A percentile compares a stretch with the other conserved stretches of the same genome.
Evolutionary conservation across 2,329 filamentous ascomycete genomes (phyloP).

Genomic region (Emmonsiellopsis sp.): DNA sequence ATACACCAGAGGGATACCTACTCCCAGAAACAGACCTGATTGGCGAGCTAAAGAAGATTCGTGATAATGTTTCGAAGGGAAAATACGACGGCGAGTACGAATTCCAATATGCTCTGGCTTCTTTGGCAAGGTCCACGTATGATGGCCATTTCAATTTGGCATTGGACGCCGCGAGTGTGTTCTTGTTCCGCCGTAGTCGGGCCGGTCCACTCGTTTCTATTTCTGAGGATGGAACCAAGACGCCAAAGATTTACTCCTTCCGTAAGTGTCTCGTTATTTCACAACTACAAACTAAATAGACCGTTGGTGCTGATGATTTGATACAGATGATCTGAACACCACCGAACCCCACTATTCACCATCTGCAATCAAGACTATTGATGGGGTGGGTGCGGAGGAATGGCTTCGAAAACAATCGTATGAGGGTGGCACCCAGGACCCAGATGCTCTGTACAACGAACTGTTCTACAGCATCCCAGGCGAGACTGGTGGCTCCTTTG

Average conservation of each 20-base stretch:
- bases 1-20: conserved; percentile 44
- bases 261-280: conserved; percentile 5
- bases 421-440: conserved; percentile 15
- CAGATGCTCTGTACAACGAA: conserved; percentile 24
- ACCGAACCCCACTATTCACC: conserved; percentile 11
- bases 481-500: not conserved
- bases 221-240: conserved; percentile 48
- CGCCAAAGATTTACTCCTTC: conserved; percentile 45
- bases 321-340: conserved; percentile 9
- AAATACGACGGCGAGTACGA: conserved; percentile 45
- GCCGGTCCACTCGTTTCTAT: conserved; percentile 51
- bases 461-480: conserved; percentile 18
- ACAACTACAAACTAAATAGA: not conserved
- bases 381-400: conserved; percentile 19
- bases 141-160: conserved; percentile 47
- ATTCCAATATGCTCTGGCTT: conserved; percentile 46
- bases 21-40: conserved; percentile 42
- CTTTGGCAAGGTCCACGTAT: conserved; percentile 46
- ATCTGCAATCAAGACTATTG: conserved; percentile 21
- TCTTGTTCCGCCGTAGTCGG: conserved; percentile 45
- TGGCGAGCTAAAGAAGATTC: conserved; percentile 37
- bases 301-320: not conserved
- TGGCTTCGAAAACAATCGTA: conserved; percentile 18
- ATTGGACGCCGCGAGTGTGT: conserved; percentile 20
- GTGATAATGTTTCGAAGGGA: conserved; percentile 31